phyloP scores from a whole-genome alignment of 345 rosid species.

The Pugionium cornutum region DNA sequence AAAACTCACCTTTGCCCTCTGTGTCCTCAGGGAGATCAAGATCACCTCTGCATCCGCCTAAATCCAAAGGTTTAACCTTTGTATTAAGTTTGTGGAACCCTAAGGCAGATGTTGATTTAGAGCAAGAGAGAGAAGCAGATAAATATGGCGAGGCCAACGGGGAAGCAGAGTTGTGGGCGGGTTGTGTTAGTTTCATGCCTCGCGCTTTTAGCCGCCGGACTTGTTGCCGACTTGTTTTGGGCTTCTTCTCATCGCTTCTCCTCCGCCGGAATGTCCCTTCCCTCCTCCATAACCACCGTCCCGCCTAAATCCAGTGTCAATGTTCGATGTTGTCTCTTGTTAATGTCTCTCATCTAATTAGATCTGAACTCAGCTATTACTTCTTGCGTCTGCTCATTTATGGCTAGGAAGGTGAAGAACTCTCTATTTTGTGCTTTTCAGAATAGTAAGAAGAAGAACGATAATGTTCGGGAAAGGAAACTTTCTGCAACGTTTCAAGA shows the following conservation, averaged over 20 bases:
- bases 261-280: constrained; percentile 38
- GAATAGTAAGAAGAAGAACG: constrained; percentile 44
- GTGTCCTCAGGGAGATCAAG: constrained; percentile 33
- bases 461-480: constrained; percentile 48
- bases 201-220: constrained; percentile 54
- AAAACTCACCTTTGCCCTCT: background rate
- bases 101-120: constrained; percentile 30
- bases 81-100: constrained; percentile 21
- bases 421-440: constrained; percentile 30
- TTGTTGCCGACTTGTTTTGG: constrained; percentile 78
- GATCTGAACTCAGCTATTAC: constrained; percentile 12
- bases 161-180: constrained; percentile 53
- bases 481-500: constrained; percentile 92
- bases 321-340: background rate
- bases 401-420: too few relatives aligned
- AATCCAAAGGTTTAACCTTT: constrained; percentile 31
- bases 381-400: background rate
- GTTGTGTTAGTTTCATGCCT: constrained; percentile 49
- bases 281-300: constrained; percentile 26
- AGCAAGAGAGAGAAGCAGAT: background rate
- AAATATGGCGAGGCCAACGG: constrained; percentile 47
- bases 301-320: constrained; percentile 34
- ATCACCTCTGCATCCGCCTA: constrained; percentile 31
- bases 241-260: constrained; percentile 70
- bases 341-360: background rate